Conservation (phyloP, 345 rosid species). For the Populus ilicifolia region DNA sequence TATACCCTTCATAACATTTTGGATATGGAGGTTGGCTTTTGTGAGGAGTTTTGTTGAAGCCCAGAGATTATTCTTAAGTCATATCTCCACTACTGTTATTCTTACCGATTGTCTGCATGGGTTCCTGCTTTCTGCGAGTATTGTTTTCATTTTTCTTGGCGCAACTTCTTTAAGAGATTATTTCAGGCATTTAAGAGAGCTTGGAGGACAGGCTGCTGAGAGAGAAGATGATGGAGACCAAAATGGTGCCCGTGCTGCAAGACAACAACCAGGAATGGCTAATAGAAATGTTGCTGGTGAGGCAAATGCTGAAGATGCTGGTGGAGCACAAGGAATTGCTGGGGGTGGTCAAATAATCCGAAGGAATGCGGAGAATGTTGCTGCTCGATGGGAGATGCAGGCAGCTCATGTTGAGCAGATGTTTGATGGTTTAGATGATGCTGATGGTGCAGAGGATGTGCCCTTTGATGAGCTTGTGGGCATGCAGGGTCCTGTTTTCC, state of each 20-base stretch:
- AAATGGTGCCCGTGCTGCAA: conserved; percentile 83
- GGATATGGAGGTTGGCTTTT: conserved; percentile 96
- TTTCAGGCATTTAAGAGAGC: conserved; percentile 88
- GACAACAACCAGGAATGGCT: conserved; percentile 65
- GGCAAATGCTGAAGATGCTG: conserved; percentile 77
- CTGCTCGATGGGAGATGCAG: conserved; percentile 97
- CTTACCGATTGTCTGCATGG: conserved; percentile 98
- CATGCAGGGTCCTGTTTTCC: conserved; percentile 99
- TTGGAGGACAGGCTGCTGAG: conserved; percentile 93
- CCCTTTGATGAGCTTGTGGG: conserved; percentile 99
- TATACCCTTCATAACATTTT: conserved; percentile 89
- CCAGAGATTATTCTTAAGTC: conserved; percentile 88
- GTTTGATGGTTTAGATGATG: conserved; percentile 98
- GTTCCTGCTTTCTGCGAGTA: conserved; percentile 94
- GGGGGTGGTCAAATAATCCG: conserved; percentile 70
- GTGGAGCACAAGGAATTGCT: conserved; percentile 68
- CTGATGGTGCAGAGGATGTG: conserved; percentile 99
- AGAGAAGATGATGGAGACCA: conserved; percentile 92
- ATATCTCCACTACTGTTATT: conserved; percentile 69
- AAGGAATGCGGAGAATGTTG: conserved; percentile 94
- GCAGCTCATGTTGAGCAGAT: conserved; percentile 99
- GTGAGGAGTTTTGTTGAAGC: conserved; percentile 93
- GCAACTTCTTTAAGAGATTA: conserved; percentile 96
- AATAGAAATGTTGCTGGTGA: conserved; percentile 80
- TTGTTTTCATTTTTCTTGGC: conserved; percentile 91